phyloP scores from a whole-genome alignment of 2,329 filamentous ascomycete species.

The Myriosclerotinia duriaeana region DNA sequence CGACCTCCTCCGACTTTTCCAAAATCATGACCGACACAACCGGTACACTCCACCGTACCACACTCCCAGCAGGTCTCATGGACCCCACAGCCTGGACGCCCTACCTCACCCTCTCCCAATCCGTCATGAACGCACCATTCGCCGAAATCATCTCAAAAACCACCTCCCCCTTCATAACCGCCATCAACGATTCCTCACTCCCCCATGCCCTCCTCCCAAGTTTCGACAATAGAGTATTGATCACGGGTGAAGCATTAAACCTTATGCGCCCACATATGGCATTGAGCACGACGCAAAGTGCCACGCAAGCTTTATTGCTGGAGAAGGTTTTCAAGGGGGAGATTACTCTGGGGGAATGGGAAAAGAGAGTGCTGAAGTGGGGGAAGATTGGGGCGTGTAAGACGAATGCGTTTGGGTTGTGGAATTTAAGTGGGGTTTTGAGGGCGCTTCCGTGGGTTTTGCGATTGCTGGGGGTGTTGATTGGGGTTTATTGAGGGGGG shows the following conservation, averaged over 20 bases:
- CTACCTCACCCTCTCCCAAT: conserved; percentile 25
- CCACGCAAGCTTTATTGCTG: conserved; percentile 35
- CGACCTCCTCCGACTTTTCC: conserved; percentile 29
- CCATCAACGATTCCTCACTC: conserved; percentile 45
- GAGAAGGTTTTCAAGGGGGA: conserved; percentile 26
- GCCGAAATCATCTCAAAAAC: conserved; percentile 44
- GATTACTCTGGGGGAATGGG: conserved; percentile 22
- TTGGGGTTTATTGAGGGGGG: conserved; percentile 2
- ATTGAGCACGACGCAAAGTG: conserved; percentile 46
- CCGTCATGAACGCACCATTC: conserved; percentile 28
- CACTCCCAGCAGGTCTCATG: conserved; percentile 31
- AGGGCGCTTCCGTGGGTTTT: conserved; percentile 9
- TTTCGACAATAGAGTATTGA: conserved; percentile 43
- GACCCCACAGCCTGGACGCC: conserved; percentile 24
- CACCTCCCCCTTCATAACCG: conserved; percentile 45
- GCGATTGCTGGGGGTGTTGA: not conserved
- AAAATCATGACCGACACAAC: conserved; percentile 40
- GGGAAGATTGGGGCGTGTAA: conserved; percentile 7
- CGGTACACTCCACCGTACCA: conserved; percentile 35
- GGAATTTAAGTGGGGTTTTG: conserved; percentile 3
- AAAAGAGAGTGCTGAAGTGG: conserved; percentile 26
- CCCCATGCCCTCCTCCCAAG: conserved; percentile 42
- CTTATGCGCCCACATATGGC: conserved; percentile 49
- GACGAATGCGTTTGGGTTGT: conserved; percentile 21
- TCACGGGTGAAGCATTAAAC: conserved; percentile 46